These are phyloP conservation scores for Ochromonadaceae sp. DNA, from an alignment of 352 stramenopile species.

Conservation along the genomic window DNA sequence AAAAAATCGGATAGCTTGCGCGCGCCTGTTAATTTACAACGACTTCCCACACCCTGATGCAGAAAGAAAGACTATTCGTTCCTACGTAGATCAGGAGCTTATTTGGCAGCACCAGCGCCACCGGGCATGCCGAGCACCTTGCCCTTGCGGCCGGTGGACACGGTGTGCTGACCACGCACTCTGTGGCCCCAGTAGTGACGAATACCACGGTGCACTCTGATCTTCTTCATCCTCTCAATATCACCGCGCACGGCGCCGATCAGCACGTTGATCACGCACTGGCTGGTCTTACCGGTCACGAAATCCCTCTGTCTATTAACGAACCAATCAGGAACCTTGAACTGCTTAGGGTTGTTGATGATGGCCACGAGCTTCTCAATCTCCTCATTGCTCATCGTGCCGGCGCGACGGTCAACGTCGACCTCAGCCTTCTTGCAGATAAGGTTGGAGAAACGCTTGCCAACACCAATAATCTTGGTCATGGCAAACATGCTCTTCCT, in stretches of 20 bases:
- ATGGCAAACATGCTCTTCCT: slow-evolving; percentile 80
- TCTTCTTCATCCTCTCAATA: slow-evolving; percentile 99
- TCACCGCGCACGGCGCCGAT: slow-evolving; percentile 96
- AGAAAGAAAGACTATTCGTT: too few relatives aligned
- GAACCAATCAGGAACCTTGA: slow-evolving; percentile 99
- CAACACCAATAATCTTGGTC: slow-evolving; percentile 77
- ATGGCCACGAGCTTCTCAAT: slow-evolving; percentile 99
- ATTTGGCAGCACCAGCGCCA: slow-evolving; percentile 10
- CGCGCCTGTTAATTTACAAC: too few relatives aligned
- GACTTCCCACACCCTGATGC: too few relatives aligned
- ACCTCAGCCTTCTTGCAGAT: slow-evolving; percentile 99
- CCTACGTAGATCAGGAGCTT: too few relatives aligned
- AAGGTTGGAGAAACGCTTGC: slow-evolving; percentile 66
- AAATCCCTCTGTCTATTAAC: slow-evolving; percentile 99
- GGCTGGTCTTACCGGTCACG: slow-evolving; percentile 97
- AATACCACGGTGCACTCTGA: slow-evolving; percentile 94
- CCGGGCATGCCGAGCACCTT: slow-evolving; percentile 7
- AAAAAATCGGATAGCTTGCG: too few relatives aligned
- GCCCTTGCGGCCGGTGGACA: slow-evolving; percentile 88
- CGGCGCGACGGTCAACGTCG: slow-evolving; percentile 81
- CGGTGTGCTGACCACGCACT: slow-evolving; percentile 99
- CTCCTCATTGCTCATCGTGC: slow-evolving; percentile 95
- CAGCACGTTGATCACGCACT: slow-evolving; percentile 95
- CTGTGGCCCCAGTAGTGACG: slow-evolving; percentile 99
- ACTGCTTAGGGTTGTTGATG: slow-evolving; percentile 97